Percentiles rank a stretch among this genome's conserved stretches.
These are phyloP conservation scores for Ophiostoma piceae DNA, from an alignment of 2,329 filamentous ascomycete genomes.

Conservation along the genomic window DNA sequence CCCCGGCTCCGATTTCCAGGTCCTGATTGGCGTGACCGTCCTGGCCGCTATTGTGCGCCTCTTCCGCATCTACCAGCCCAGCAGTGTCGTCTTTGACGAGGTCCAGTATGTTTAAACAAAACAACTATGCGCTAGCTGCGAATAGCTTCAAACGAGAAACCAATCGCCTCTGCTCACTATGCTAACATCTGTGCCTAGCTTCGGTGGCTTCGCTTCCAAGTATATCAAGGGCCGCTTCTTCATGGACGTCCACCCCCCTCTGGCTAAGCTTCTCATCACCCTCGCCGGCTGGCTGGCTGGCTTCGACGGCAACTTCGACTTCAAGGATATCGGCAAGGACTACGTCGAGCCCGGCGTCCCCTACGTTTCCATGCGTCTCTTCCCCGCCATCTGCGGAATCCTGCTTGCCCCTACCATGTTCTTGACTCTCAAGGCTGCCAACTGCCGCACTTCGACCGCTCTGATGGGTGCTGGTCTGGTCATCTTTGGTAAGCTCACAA, in stretches of 20 bases:
- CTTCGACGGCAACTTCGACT: slow-evolving; percentile 93
- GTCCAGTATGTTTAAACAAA: slow-evolving; percentile 69
- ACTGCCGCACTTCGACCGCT: slow-evolving; percentile 82
- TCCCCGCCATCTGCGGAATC: slow-evolving; percentile 85
- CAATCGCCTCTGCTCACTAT: slow-evolving; percentile 12
- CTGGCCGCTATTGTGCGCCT: slow-evolving; percentile 75
- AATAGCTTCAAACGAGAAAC: not conserved
- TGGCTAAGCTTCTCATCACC: slow-evolving; percentile 94
- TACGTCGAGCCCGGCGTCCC: slow-evolving; percentile 92
- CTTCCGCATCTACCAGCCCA: slow-evolving; percentile 93
- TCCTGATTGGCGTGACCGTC: slow-evolving; percentile 66
- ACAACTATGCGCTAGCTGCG: not conserved
- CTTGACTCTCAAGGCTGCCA: slow-evolving; percentile 82
- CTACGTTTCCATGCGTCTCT: slow-evolving; percentile 94
- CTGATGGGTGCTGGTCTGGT: slow-evolving; percentile 77
- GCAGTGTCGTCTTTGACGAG: slow-evolving; percentile 97
- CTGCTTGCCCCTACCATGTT: slow-evolving; percentile 89
- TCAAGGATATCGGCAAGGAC: slow-evolving; percentile 99
- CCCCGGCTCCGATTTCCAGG: slow-evolving; percentile 74
- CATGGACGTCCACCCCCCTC: slow-evolving; percentile 98
- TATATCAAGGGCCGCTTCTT: slow-evolving; percentile 99
- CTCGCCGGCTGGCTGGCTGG: slow-evolving; percentile 91
- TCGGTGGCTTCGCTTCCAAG: slow-evolving; percentile 95
- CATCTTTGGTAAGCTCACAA: slow-evolving; percentile 65
- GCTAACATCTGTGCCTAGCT: slow-evolving; percentile 51